Base-by-base conservation (phyloP, 352 stramenopile species). In the Pythium aristosporum region DNA sequence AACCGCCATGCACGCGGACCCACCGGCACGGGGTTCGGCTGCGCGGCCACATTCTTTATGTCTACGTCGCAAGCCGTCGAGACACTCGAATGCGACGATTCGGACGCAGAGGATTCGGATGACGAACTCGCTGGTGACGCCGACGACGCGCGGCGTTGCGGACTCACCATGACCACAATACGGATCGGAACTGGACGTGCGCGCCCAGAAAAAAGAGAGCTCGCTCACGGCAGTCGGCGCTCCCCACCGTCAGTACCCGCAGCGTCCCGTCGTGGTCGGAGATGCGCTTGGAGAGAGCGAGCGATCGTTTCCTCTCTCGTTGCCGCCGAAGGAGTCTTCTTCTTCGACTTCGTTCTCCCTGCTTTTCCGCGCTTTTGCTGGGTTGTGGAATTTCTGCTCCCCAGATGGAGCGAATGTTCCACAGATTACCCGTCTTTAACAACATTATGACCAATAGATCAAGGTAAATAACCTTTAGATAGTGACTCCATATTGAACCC, bases 1-100 rank as follows among this genome's bases (percentile, higher is more conserved):
- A 79, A 72, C 21, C 61, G 67, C 60, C 67, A 73, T 23, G 49
- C 21, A 21, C 50, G 57, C 21, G 49, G 50, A 21, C 51, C 8
- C 13, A 39, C 9, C 7, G 34, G 30, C 32, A 11, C 52, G 16
- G 34, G n/a, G 1, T n/a, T 28, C 34, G 8, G 9, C 28, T 5
- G n/a, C 3, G 21, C 18, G 12, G 12, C 9, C 9, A 43, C 18
- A 6, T 30, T 54, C 46, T 54, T 63, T 8, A 28, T 8, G 9
- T 16, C 39, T 7, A 13, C 39, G 16, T 46, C 39, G 3, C 13
- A 6, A n/a, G 41, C 28, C 18, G 41, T 52, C 30, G 39, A 41
- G 23, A 7, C 39, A 21, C 54, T 52, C 54, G 54, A 52, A 18
- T 42, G 9, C 41, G 34, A 57, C 8, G 55, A 65, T 25, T 28